A percentile compares a stretch with the other conserved stretches of the same genome.
Evolutionary conservation across 2,329 filamentous ascomycete genomes (phyloP).

Genomic region (Colletotrichum simmondsii): DNA sequence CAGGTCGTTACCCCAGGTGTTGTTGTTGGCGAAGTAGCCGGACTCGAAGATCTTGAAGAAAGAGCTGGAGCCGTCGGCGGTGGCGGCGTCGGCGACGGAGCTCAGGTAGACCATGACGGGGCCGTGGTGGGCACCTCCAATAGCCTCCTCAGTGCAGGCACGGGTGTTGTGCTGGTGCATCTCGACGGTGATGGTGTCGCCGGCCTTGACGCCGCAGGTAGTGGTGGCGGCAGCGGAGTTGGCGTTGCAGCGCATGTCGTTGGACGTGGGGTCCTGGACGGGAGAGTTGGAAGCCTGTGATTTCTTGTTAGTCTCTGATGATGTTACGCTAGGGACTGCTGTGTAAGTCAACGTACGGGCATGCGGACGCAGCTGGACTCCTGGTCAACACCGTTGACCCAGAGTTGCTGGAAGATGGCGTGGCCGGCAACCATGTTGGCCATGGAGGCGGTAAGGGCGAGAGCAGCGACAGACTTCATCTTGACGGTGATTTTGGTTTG

Average conservation of each 20-base stretch:
- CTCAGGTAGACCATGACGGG: constrained; percentile 60
- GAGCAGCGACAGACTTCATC: constrained; percentile 32
- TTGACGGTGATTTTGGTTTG: constrained; percentile 4
- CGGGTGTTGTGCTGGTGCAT: constrained; percentile 58
- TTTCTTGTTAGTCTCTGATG: not conserved
- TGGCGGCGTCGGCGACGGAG: constrained; percentile 57
- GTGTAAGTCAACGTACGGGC: constrained; percentile 9
- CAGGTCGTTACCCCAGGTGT: constrained; percentile 35
- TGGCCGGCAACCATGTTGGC: constrained; percentile 47
- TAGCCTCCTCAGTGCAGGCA: constrained; percentile 57
- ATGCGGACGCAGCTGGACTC: constrained; percentile 33
- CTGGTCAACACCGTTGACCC: constrained; percentile 50
- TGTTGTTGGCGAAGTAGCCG: constrained; percentile 42
- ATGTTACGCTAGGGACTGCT: not conserved
- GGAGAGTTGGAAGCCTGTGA: constrained; percentile 49
- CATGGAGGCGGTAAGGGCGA: constrained; percentile 32
- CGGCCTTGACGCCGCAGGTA: constrained; percentile 40
- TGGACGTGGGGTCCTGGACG: constrained; percentile 49
- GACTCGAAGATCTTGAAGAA: constrained; percentile 65
- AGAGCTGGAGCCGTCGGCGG: constrained; percentile 52
- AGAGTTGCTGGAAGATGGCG: constrained; percentile 62
- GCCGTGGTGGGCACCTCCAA: constrained; percentile 63
- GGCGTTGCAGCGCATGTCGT: constrained; percentile 55
- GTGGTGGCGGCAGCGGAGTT: constrained; percentile 47
- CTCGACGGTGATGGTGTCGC: constrained; percentile 53